These are phyloP conservation scores for Teratosphaeria viscida DNA, from an alignment of 2,329 filamentous ascomycete species.

Conservation along the genomic window DNA sequence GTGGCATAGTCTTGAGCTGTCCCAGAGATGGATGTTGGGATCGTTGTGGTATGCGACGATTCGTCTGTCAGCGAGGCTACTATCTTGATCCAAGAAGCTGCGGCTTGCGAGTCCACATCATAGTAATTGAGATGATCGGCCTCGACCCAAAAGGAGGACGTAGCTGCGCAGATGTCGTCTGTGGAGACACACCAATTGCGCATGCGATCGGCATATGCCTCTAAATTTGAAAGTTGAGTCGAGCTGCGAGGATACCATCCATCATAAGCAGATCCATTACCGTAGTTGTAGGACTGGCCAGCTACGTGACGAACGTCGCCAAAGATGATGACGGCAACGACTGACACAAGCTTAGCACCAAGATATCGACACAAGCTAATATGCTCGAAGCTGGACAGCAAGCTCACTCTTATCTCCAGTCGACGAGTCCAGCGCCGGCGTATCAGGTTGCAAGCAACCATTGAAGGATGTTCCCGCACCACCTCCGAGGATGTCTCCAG, in stretches of 20 bases:
- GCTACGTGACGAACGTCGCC: conserved; percentile 10
- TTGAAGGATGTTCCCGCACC: conserved; percentile 31
- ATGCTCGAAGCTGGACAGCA: not conserved
- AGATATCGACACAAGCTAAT: not conserved
- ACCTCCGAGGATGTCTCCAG: conserved; percentile 52
- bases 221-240: conserved; percentile 6
- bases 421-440: conserved; percentile 7
- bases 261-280: conserved; percentile 7
- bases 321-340: conserved; percentile 11
- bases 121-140: conserved; percentile 30
- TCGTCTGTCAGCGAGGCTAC: conserved; percentile 6
- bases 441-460: conserved; percentile 9
- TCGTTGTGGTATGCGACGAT: conserved; percentile 4
- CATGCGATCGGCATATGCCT: conserved; percentile 5
- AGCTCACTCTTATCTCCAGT: conserved; percentile 7
- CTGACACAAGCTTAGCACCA: not conserved
- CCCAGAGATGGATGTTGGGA: conserved; percentile 5
- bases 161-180: conserved; percentile 32
- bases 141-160: conserved; percentile 17
- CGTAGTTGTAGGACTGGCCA: conserved; percentile 12
- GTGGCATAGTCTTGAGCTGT: conserved; percentile 8
- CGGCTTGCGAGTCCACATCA: conserved; percentile 19
- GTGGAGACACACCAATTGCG: conserved; percentile 27
- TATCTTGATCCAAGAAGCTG: conserved; percentile 19
- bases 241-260: conserved; percentile 9